Conservation (phyloP, 345 rosid genomes). For the Lepidium africanum region DNA sequence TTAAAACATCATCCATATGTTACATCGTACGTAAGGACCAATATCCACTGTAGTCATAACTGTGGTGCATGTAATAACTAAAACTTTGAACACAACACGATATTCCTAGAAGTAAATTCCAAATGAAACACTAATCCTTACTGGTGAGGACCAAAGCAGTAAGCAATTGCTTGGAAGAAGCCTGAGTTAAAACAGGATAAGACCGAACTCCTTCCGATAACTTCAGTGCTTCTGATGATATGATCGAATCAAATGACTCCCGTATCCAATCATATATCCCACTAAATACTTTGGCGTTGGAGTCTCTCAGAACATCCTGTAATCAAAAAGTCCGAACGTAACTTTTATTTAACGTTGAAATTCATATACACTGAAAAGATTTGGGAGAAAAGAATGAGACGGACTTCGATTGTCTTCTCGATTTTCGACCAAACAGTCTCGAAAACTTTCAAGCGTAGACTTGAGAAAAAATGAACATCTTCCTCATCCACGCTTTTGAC, state of each 20-base stretch:
- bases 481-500: slow-evolving; percentile 21
- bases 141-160: slow-evolving; percentile 79
- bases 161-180: slow-evolving; percentile 54
- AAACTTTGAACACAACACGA: not conserved
- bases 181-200: slow-evolving; percentile 51
- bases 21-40: not conserved
- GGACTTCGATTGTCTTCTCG: slow-evolving; percentile 46
- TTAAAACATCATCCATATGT: not conserved
- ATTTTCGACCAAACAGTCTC: slow-evolving; percentile 63
- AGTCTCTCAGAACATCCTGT: slow-evolving; percentile 69
- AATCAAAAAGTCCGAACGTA: not conserved
- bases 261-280: slow-evolving; percentile 65
- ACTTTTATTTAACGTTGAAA: not conserved
- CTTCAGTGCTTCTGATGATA: slow-evolving; percentile 33
- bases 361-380: not conserved
- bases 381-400: not conserved
- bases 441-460: slow-evolving; percentile 46
- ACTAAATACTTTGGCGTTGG: slow-evolving; percentile 39
- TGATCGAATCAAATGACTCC: slow-evolving; percentile 47
- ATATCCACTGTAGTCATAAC: not conserved
- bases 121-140: slow-evolving; percentile 31
- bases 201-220: slow-evolving; percentile 49
- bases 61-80: not conserved
- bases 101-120: not conserved
- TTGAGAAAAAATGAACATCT: slow-evolving; percentile 17